Evolutionary conservation across 805 yeast genomes (phyloP), one percentile per base, ranked within the genome.

Genomic region (Schwanniomyces yamadae): DNA sequence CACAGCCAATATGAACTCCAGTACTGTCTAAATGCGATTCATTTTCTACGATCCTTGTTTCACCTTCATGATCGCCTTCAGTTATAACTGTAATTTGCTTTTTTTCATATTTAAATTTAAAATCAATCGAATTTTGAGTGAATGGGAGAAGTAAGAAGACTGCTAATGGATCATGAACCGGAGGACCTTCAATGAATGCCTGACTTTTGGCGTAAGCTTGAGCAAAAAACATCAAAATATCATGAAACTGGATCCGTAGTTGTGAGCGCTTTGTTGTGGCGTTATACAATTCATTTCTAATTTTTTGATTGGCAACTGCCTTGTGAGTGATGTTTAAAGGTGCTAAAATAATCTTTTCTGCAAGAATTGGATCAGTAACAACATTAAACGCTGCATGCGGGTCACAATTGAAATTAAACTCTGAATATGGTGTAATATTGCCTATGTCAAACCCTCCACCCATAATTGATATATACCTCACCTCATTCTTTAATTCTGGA

Each of bases 121-220:
- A 39, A 4, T 42, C 21, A 10, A 44, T 49, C 9, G 37, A 32
- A 3, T 32, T 38, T 9, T 52, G 52, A 33, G 65, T 55, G 33
- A 77, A 54, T 14, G 77, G 75, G 34, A 85, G 55, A 23, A 85
- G 49, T 0, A 78, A 78, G 34, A 74, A 75, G 8, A 84, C 63
- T 1, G 95, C 84, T 34, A 84, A 63, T 1, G 93, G 91, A 55
- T 86, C 95, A 57, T 87, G 95, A 1, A 85, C 69, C 1, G 89
- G 87, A 4, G 93, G 89, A 0, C 93, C 91, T 4, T 53, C 41
- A 17, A 43, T 41, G 54, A 44, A 42, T 18, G 28, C 37, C n/a
- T 14, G 15, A 9, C 23, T 20, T 3, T 17, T 21, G 17, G 23
- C 12, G 30, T 54, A 57, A 18, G 42, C 34, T 12, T 41, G 29